Evolutionary conservation across 139 green algal genomes (phyloP).

Genomic region (Desmodesmus armatus): DNA sequence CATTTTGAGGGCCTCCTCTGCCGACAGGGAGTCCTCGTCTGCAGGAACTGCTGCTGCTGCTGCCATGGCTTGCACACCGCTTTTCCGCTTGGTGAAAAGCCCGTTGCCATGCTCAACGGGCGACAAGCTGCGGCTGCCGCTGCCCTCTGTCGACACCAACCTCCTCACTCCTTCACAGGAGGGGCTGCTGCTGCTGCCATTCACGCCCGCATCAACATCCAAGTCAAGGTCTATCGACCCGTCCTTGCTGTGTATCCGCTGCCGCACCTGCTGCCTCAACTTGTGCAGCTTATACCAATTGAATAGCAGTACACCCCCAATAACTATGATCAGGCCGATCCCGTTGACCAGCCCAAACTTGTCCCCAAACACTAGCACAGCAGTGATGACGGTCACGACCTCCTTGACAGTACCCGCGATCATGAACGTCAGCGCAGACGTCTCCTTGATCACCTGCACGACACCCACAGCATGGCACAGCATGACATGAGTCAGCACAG

Average conservation of each 20-base stretch:
- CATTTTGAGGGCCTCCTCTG: too few relatives aligned
- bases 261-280: conserved; percentile 33
- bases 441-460: conserved; percentile 87
- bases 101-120: not conserved
- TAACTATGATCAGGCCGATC: conserved; percentile 83
- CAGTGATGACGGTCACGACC: conserved; percentile 71
- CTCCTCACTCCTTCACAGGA: too few relatives aligned
- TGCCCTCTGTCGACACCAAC: not conserved
- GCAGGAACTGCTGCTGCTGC: conserved; percentile 1
- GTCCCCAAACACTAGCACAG: conserved; percentile 63
- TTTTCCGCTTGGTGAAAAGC: not conserved
- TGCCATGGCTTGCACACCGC: not conserved
- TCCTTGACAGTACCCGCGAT: conserved; percentile 94
- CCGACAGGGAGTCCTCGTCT: too few relatives aligned
- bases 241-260: conserved; percentile 10
- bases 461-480: too few relatives aligned
- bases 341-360: conserved; percentile 81
- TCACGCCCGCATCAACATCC: not conserved
- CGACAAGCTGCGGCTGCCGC: too few relatives aligned
- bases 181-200: not conserved
- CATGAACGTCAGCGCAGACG: conserved; percentile 94
- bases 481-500: too few relatives aligned
- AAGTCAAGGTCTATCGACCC: not conserved
- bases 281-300: conserved; percentile 84
- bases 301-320: conserved; percentile 88